phyloP scores from a whole-genome alignment of 805 yeast genomes.

The Barnettozyma sp. region DNA sequence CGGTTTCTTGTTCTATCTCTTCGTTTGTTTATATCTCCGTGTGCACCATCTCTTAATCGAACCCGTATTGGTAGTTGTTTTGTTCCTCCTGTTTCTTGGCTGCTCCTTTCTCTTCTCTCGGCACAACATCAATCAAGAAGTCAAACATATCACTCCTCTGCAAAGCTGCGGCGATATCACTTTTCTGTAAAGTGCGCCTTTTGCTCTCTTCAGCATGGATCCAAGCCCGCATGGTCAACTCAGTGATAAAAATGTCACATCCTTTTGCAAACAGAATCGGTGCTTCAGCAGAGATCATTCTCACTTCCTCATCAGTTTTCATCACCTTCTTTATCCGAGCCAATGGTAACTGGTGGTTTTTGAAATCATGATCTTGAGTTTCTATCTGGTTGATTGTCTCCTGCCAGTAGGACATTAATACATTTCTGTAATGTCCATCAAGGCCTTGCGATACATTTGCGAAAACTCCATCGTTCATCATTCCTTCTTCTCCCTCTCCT shows the following conservation, averaged over 20 bases:
- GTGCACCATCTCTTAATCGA: background rate
- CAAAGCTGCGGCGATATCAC: conserved; percentile 92
- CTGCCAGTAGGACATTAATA: conserved; percentile 97
- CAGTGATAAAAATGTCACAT: conserved; percentile 95
- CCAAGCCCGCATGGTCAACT: conserved; percentile 98
- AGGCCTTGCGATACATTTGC: conserved; percentile 91
- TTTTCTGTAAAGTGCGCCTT: conserved; percentile 86
- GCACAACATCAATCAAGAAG: conserved; percentile 91
- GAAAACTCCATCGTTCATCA: conserved; percentile 57
- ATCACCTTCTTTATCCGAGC: conserved; percentile 96
- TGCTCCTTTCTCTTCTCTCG: conserved; percentile 57
- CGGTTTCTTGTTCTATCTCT: too few relatives aligned
- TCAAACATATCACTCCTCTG: conserved; percentile 97
- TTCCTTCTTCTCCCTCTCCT: conserved; percentile 29
- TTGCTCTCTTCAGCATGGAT: conserved; percentile 96
- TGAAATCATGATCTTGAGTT: conserved; percentile 79
- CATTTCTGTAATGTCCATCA: conserved; percentile 70
- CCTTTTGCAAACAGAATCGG: conserved; percentile 97
- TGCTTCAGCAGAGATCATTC: conserved; percentile 98
- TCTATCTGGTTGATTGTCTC: conserved; percentile 88
- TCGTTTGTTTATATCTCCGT: too few relatives aligned
- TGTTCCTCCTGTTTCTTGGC: conserved; percentile 1
- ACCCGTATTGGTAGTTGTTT: conserved; percentile 2
- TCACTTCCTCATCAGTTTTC: conserved; percentile 96
- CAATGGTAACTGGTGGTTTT: conserved; percentile 88